Percentiles rank a stretch among this genome's conserved stretches.
phyloP scores from a whole-genome alignment of 345 rosid species.

The Acer campestre region DNA sequence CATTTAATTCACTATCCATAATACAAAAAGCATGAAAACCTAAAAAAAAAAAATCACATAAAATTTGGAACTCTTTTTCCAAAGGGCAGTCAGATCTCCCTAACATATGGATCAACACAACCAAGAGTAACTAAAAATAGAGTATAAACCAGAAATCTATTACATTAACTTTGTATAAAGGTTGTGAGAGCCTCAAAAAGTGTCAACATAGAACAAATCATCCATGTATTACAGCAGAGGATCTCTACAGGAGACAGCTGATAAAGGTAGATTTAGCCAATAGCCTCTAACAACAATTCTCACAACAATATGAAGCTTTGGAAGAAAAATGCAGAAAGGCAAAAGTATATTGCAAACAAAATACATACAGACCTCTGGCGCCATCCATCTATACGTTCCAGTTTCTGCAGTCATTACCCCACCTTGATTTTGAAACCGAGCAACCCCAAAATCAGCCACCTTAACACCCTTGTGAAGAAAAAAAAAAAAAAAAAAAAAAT shows the following conservation, averaged over 20 bases:
- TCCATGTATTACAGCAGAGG: constrained; percentile 3
- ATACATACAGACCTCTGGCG: constrained; percentile 68
- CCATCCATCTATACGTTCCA: constrained; percentile 91
- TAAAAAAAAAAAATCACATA: neutral
- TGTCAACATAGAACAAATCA: constrained; percentile 1
- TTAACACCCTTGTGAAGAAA: constrained; percentile 58
- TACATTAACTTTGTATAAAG: neutral
- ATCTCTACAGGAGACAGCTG: neutral
- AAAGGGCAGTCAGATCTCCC: neutral
- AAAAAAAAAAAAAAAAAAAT: neutral
- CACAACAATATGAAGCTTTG: constrained; percentile 10
- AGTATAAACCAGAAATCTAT: neutral
- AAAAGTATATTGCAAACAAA: neutral
- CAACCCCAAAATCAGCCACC: constrained; percentile 83
- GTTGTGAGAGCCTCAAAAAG: neutral
- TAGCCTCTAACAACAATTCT: neutral
- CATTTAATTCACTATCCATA: neutral
- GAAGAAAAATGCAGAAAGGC: neutral
- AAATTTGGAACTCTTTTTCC: neutral
- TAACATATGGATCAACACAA: neutral
- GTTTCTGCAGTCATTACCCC: constrained; percentile 87
- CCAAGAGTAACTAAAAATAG: neutral
- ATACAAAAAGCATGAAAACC: neutral
- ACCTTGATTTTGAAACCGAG: constrained; percentile 66
- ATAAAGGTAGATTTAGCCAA: neutral